phyloP scores from a whole-genome alignment of 1,139 yeast genomes.

The Kluyveromyces sp. region DNA sequence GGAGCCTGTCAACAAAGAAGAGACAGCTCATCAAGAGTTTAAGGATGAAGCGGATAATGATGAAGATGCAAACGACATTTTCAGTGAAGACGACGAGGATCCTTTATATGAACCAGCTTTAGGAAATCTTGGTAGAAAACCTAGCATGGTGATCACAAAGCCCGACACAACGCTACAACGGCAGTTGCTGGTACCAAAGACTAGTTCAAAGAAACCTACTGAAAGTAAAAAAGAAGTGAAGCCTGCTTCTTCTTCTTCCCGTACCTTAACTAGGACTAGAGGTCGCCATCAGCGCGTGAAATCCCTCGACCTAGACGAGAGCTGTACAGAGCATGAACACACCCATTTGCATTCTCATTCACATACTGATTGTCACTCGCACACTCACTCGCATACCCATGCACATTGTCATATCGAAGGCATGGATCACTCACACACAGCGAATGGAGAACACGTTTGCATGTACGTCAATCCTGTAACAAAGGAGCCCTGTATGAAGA shows the following conservation, averaged over 20 bases:
- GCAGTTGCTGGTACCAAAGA: not conserved
- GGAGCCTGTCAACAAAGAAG: conserved; percentile 1
- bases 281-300: conserved; percentile 17
- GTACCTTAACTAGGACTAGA: conserved; percentile 21
- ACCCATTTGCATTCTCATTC: not conserved
- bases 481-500: conserved; percentile 63
- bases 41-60: conserved; percentile 8
- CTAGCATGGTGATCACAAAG: conserved; percentile 17
- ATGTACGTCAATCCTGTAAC: conserved; percentile 54
- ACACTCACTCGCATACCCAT: conserved; percentile 8
- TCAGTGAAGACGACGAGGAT: conserved; percentile 18
- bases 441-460: conserved; percentile 46
- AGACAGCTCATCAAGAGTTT: conserved; percentile 2
- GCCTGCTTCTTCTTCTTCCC: not conserved
- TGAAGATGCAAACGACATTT: conserved; percentile 15
- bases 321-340: not conserved
- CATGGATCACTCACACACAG: conserved; percentile 10
- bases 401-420: not conserved
- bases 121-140: conserved; percentile 19
- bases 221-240: not conserved
- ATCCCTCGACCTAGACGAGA: not conserved
- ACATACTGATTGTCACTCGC: conserved; percentile 8
- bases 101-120: conserved; percentile 23
- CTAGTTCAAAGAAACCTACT: not conserved
- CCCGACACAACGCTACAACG: not conserved